Evolutionary conservation across 495 filamentous ascomycete genomes (phyloP).

Genomic region (Pseudomonodictys pantanalensis): DNA sequence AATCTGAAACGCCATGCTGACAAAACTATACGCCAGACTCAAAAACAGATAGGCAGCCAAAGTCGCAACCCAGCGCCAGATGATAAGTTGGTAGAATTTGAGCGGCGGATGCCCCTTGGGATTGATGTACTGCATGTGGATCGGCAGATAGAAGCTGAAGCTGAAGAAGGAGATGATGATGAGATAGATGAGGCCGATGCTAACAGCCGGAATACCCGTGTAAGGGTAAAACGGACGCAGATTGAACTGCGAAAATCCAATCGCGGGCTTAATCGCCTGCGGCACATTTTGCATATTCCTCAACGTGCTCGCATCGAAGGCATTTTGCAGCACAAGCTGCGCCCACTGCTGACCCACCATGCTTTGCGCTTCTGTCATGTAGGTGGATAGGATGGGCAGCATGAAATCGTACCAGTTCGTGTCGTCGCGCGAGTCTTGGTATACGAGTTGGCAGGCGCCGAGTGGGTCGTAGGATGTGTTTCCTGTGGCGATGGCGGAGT

Average conservation of each 20-base stretch:
- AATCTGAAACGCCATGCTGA: conserved; percentile 54
- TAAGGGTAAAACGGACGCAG: conserved; percentile 60
- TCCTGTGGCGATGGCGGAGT: conserved; percentile 11
- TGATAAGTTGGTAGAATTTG: conserved; percentile 56
- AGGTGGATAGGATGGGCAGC: conserved; percentile 47
- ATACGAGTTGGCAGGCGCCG: conserved; percentile 59
- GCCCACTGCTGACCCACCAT: conserved; percentile 57
- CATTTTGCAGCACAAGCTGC: conserved; percentile 42
- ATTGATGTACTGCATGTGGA: conserved; percentile 58
- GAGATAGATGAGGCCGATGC: conserved; percentile 66
- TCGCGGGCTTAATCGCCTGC: conserved; percentile 60
- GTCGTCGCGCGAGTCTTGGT: conserved; percentile 59
- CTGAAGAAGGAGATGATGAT: conserved; percentile 73
- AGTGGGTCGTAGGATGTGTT: conserved; percentile 47
- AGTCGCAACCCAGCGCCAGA: conserved; percentile 59
- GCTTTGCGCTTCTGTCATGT: conserved; percentile 47
- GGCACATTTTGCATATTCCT: conserved; percentile 49
- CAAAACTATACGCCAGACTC: conserved; percentile 57
- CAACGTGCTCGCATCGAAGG: conserved; percentile 39
- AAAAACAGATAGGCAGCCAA: conserved; percentile 62
- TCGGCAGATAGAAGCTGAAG: conserved; percentile 64
- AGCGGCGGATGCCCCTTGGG: conserved; percentile 53
- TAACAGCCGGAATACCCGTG: conserved; percentile 56
- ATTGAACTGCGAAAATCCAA: conserved; percentile 59
- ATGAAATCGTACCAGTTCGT: conserved; percentile 55